Conservation (phyloP, 768 basidiomycete species). For the Lactarius trivialis region DNA sequence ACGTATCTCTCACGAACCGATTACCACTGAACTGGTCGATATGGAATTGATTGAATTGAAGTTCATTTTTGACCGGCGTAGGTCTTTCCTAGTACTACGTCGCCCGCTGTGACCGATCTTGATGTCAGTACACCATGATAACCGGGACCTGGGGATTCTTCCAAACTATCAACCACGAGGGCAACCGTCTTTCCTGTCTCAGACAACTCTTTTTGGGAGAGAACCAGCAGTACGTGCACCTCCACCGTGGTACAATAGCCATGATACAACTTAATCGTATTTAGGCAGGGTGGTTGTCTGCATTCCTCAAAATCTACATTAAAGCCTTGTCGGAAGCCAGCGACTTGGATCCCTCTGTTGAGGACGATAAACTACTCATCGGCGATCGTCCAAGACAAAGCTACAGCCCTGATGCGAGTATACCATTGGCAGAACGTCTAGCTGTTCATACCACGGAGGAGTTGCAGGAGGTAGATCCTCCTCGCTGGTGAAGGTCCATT, state of each 20-base stretch:
- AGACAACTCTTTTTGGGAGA: slow-evolving; percentile 61
- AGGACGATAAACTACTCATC: slow-evolving; percentile 67
- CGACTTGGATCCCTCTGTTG: slow-evolving; percentile 72
- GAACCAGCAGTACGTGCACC: slow-evolving; percentile 49
- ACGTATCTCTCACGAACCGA: slow-evolving; percentile 67
- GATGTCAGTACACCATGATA: slow-evolving; percentile 67
- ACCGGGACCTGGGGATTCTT: slow-evolving; percentile 77
- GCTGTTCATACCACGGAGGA: slow-evolving; percentile 44
- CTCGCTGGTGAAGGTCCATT: slow-evolving; percentile 12
- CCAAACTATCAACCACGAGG: slow-evolving; percentile 68
- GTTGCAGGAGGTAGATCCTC: slow-evolving; percentile 41
- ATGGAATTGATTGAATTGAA: slow-evolving; percentile 81
- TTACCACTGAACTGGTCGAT: slow-evolving; percentile 66
- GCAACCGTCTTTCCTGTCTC: slow-evolving; percentile 49
- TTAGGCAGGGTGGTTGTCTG: slow-evolving; percentile 50
- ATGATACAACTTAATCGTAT: neutral
- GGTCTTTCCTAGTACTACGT: slow-evolving; percentile 24
- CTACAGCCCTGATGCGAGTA: slow-evolving; percentile 40
- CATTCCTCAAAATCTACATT: slow-evolving; percentile 73
- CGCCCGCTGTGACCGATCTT: neutral
- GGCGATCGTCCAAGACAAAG: slow-evolving; percentile 73
- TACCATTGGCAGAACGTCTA: slow-evolving; percentile 56
- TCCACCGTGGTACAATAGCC: neutral
- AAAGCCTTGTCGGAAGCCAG: slow-evolving; percentile 70
- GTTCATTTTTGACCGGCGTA: slow-evolving; percentile 72